Percentiles rank a stretch among this genome's conserved stretches.
Conservation (phyloP, 2,329 filamentous ascomycete genomes). For the Sporothrix phasma region DNA sequence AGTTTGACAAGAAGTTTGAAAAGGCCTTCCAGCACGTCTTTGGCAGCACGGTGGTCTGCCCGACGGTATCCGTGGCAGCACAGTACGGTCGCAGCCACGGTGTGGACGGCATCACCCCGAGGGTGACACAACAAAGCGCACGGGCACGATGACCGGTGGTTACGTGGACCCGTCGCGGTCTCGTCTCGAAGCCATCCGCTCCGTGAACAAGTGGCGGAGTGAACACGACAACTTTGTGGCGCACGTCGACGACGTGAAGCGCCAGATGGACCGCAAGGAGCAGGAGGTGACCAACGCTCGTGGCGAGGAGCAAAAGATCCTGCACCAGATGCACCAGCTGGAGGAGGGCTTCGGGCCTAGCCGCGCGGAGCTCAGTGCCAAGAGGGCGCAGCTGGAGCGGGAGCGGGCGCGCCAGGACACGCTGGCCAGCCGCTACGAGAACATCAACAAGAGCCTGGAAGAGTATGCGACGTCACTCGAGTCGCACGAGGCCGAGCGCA, state of each 20-base stretch:
- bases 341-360: conserved; percentile 76
- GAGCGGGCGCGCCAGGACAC: conserved; percentile 64
- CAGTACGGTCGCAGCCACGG: conserved; percentile 90
- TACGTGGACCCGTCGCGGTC: conserved; percentile 82
- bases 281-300: conserved; percentile 84
- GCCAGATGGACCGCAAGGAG: conserved; percentile 66
- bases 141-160: conserved; percentile 89
- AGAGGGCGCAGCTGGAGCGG: conserved; percentile 63
- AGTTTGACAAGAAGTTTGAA: conserved; percentile 66
- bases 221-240: conserved; percentile 59
- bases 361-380: conserved; percentile 63
- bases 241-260: conserved; percentile 55
- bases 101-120: conserved; percentile 91
- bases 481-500: conserved; percentile 70
- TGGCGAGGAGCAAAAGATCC: conserved; percentile 71
- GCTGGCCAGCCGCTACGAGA: conserved; percentile 53
- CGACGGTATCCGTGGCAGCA: conserved; percentile 73
- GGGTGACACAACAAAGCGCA: conserved; percentile 89
- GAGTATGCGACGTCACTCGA: conserved; percentile 64
- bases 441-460: conserved; percentile 65
- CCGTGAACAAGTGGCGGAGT: conserved; percentile 62
- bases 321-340: conserved; percentile 66
- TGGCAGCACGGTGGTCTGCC: conserved; percentile 88
- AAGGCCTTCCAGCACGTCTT: conserved; percentile 91
- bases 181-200: conserved; percentile 72